Base-by-base conservation (phyloP, 2,329 filamentous ascomycete species). In the Ceratocystiopsis minuta region DNA sequence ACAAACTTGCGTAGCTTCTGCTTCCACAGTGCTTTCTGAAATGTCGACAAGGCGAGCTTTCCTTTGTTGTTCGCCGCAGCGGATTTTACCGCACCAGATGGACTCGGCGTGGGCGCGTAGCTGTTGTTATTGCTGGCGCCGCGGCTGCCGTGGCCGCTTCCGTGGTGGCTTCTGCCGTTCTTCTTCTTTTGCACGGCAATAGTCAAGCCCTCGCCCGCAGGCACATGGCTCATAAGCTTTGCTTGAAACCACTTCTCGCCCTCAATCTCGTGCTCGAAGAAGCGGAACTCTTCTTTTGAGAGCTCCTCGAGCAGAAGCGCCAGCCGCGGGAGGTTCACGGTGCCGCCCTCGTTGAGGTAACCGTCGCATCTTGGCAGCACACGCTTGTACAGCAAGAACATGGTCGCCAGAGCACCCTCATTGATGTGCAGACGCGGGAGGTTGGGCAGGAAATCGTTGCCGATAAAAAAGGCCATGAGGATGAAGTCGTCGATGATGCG, bases 401-500 rank as follows among this genome's bases (percentile, higher is more conserved):
- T 98, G 55, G 90, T 79, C 18, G 88, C 84, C 59, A 98, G 65
- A 17, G 92, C 90, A 49, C 90, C 92, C 61, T 98, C 92, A 60
- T 98, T 98, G 61, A 98, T 98, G 61, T 98, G 90, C 49, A 98
- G 64, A 55, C 92, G 84, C 6, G 92, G 92, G 45, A 98, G 68
- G 61, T 98, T 95, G 3, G 90, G 90, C 59, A 98, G 71, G 64
- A 98, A 98, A 71, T 98, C 90, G 61, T 98, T 98, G 57, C 90
- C 90, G 53, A 98, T 85, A 60, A 98, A 98, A 65, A 98, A 98
- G 38, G 87, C 88, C 86, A 98, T 95, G 46, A 98, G 73, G 57
- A 98, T 96, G 60, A 98, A 98, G 66, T 98, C 90, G 58, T 98
- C 90, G 63, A 98, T 96, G 55, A 98, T 77, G 49, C 81, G 76